Base-by-base conservation (phyloP, 305 asterid species). In the Fraxinus sp. region DNA sequence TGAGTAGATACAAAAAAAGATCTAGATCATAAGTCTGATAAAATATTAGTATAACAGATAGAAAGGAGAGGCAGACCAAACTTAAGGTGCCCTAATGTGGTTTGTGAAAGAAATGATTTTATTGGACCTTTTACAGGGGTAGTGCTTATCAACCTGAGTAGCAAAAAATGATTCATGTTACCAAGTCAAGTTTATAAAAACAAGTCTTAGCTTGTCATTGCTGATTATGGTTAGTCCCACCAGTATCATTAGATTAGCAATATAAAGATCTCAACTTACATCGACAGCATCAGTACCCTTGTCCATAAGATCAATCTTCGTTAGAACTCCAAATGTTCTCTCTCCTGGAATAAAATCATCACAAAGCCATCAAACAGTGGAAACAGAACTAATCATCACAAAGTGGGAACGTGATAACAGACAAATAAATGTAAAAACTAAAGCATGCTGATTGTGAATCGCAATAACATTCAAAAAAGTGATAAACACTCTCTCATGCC, bases 211-310 rank as follows among this genome's bases (percentile, higher is more conserved):
- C 2, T 24, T 66, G 73, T 66, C 8, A 4, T 14, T 62, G 30
- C 13, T 62, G 1, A 2, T 62, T 24, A 66, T 66, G 36, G 36
- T 66, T 10, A 49, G 4, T 10, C 2, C 30, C 73, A 26, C 64
- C 57, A 66, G 39, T 32, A 75, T 55, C 77, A 16, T 62, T 73
- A 46, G 6, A 78, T 26, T 77, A 80, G 52, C 46, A 66, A 83
- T 55, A 43, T 26, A 22, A 39, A 57, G 49, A 81, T 75, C 41
- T 85, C 39, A 86, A 90, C 97, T 94, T 91, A 93, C 99, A 75
- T 96, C 98, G 36, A 91, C 99, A 82, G 99, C 99, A 93, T 96
- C 97, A 22, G 99, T 96, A 82, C 99, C 99, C 98, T 96, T 90
- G 93, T 96, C 99, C 99, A 96, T 96, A 32, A 96, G 97, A 91